These are phyloP conservation scores for Lithospermum erythrorhizon DNA, from an alignment of 257 asterid genomes.

Conservation along the genomic window DNA sequence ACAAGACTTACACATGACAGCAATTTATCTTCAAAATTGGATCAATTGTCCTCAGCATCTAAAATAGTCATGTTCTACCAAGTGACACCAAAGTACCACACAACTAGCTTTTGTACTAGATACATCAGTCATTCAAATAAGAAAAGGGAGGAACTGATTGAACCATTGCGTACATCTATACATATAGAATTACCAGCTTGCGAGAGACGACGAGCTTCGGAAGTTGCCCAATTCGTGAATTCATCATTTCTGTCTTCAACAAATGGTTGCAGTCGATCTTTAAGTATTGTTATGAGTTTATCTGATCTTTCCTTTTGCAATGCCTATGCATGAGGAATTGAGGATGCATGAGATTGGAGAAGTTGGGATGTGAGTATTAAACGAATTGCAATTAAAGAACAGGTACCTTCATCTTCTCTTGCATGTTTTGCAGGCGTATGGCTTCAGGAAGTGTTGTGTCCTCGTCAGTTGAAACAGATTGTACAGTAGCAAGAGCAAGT, in stretches of 20 bases:
- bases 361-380: not conserved
- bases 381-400: constrained; percentile 1
- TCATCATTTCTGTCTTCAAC: constrained; percentile 52
- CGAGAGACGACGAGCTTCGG: constrained; percentile 60
- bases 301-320: constrained; percentile 71
- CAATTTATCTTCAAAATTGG: not conserved
- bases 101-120: not conserved
- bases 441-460: constrained; percentile 36
- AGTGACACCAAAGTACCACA: too few relatives aligned
- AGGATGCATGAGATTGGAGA: constrained; percentile 7
- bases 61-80: too few relatives aligned
- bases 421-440: constrained; percentile 43
- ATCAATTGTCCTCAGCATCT: too few relatives aligned
- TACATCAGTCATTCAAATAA: not conserved
- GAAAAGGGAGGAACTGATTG: not conserved
- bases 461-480: constrained; percentile 48
- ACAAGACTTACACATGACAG: not conserved
- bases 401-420: constrained; percentile 62
- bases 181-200: constrained; percentile 39
- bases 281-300: constrained; percentile 42
- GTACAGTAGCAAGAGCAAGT: constrained; percentile 57
- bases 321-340: constrained; percentile 31
- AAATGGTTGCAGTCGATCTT: constrained; percentile 48
- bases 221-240: constrained; percentile 51
- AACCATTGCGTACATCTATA: not conserved